phyloP scores from a whole-genome alignment of 257 asterid species.

The Solanum tacnaense region DNA sequence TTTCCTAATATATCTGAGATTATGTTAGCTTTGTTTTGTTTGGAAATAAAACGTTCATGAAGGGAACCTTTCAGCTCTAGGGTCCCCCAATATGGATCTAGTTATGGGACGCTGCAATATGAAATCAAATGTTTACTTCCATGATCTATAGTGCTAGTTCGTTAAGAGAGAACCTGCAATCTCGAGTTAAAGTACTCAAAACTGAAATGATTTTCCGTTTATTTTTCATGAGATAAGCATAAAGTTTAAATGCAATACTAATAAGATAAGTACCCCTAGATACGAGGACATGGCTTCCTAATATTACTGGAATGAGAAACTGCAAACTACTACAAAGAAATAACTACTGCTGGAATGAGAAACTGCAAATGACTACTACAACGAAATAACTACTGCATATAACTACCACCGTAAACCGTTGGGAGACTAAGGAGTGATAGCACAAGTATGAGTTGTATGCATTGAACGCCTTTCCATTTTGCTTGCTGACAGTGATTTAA shows the following conservation, averaged over 20 bases:
- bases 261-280: background rate
- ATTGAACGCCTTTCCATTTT: background rate
- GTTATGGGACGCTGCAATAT: background rate
- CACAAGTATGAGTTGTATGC: background rate
- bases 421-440: background rate
- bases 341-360: background rate
- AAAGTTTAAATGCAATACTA: background rate
- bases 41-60: background rate
- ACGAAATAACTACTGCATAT: background rate
- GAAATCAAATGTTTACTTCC: background rate
- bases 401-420: background rate
- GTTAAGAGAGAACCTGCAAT: background rate
- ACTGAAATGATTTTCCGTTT: background rate
- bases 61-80: background rate
- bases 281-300: background rate
- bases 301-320: background rate
- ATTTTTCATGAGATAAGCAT: background rate
- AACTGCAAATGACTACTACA: background rate
- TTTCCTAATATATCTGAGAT: background rate
- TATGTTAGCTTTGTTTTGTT: background rate
- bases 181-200: background rate
- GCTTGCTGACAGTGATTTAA: background rate
- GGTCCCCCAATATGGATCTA: background rate
- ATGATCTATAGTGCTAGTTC: background rate
- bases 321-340: background rate